Evolutionary conservation across 129 eudicot genomes (phyloP).

Genomic region (Calendula officinalis): DNA sequence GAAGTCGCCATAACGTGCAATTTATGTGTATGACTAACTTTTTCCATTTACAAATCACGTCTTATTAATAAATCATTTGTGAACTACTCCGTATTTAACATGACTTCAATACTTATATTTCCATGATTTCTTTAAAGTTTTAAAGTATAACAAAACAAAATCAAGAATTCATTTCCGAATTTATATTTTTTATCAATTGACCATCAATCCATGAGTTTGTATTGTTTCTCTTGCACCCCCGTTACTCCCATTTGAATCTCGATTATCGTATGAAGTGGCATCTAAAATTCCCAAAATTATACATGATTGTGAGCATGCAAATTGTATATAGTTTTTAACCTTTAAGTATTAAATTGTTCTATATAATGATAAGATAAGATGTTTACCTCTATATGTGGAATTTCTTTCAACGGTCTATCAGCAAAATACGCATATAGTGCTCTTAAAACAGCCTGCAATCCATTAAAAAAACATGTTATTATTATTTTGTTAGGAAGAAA

Average conservation of each 20-base stretch:
- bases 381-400: constrained; percentile 93
- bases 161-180: constrained; percentile 6
- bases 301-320: not conserved
- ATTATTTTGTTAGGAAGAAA: not conserved
- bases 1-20: too few relatives aligned
- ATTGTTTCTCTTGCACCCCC: constrained; percentile 97
- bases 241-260: constrained; percentile 99
- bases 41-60: not conserved
- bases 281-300: constrained; percentile 39
- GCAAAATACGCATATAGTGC: constrained; percentile 99
- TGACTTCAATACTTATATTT: constrained; percentile 13
- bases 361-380: not conserved
- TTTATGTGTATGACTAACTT: too few relatives aligned
- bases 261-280: constrained; percentile 98
- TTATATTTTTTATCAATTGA: not conserved
- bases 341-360: not conserved
- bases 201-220: constrained; percentile 90
- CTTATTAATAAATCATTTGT: not conserved
- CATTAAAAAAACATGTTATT: not conserved
- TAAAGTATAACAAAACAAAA: not conserved
- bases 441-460: constrained; percentile 81
- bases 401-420: constrained; percentile 85
- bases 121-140: constrained; percentile 8
- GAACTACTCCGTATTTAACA: constrained; percentile 4
- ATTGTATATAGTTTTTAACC: not conserved